Evolutionary conservation across 371 early-diverging fungal species (phyloP), one percentile per base, ranked within the genome.

Genomic region (Circinella umbellata): DNA sequence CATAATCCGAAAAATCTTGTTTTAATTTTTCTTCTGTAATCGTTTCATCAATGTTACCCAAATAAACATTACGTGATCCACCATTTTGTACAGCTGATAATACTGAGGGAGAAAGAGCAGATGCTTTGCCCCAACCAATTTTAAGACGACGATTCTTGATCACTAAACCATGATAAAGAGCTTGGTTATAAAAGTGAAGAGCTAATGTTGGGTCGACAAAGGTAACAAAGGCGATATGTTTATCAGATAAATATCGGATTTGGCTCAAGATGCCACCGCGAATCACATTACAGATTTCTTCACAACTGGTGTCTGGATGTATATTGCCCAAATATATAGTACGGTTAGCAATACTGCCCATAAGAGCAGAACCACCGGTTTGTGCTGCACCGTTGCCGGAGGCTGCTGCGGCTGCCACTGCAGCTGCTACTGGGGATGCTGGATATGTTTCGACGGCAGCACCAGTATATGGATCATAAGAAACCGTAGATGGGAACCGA

Each of bases 231-330:
- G 94, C 94, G 70, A 89, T 89, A 72, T 90, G 90, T 73, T 92
- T 93, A n/a, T 91, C 90, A 13, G 87, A 85, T 66, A 92, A 70
- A 72, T 87, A 90, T 18, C 89, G 86, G 67, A 95, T 88, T 48
- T 89, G 88, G 66, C 90, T 87, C 20, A 96, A 76, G 48, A 92
- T 87, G 6, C 96, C 95, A 35, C 95, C 95, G 27, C 96, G 93
- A 66, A 96, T 86, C 1, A 85, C 89, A 81, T 95, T 94, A 76
- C 93, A 94, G 36, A 96, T 82, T 62, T 95, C 94, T 77, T 92
- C 92, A 39, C 87, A 81, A 0, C 91, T 89, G 1, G 90, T 86
- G 54, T 93, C 93, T 0, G 90, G 90, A 61, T 85, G 87, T 46
- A 96, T 86, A 39, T 85, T 88, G 39, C 95, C 95, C 5, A 96